Conservation (phyloP, 1,284 basidiomycete species). For the Pseudozyma thailandica region DNA sequence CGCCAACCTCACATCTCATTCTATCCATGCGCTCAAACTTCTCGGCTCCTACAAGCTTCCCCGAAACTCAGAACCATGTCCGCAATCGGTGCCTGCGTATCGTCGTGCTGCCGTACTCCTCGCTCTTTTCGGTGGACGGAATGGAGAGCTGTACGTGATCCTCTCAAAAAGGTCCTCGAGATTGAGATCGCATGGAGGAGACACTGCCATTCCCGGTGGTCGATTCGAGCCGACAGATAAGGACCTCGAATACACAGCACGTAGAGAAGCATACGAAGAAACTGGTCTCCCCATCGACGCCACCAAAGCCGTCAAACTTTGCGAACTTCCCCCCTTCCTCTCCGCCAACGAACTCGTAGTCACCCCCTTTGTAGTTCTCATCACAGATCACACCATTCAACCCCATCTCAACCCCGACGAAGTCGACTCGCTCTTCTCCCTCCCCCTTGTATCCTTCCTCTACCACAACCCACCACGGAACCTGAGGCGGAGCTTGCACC, state of each 20-base stretch:
- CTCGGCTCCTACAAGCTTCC: constrained; percentile 31
- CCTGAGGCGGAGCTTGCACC: constrained; percentile 31
- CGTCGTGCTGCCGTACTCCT: constrained; percentile 63
- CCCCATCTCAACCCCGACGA: constrained; percentile 57
- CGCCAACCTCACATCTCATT: constrained; percentile 24
- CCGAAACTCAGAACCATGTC: constrained; percentile 52
- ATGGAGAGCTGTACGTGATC: constrained; percentile 63
- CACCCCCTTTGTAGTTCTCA: constrained; percentile 59
- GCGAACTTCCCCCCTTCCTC: constrained; percentile 59
- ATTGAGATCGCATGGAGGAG: constrained; percentile 60
- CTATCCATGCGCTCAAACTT: constrained; percentile 44
- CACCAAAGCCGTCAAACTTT: constrained; percentile 48
- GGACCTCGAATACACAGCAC: constrained; percentile 58
- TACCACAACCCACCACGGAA: constrained; percentile 46
- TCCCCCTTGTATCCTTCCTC: constrained; percentile 60
- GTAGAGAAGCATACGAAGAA: constrained; percentile 64
- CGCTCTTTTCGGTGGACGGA: constrained; percentile 52
- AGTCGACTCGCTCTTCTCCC: constrained; percentile 56
- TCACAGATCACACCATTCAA: constrained; percentile 48
- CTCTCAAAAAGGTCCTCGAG: constrained; percentile 49
- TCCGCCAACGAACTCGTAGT: constrained; percentile 65
- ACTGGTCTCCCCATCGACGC: constrained; percentile 59
- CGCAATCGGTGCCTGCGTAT: constrained; percentile 54
- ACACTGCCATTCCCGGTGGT: constrained; percentile 65
- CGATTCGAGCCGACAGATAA: constrained; percentile 58